Evolutionary conservation across 148 eudicot genomes (phyloP).

Genomic region (Polygonum maritimum): DNA sequence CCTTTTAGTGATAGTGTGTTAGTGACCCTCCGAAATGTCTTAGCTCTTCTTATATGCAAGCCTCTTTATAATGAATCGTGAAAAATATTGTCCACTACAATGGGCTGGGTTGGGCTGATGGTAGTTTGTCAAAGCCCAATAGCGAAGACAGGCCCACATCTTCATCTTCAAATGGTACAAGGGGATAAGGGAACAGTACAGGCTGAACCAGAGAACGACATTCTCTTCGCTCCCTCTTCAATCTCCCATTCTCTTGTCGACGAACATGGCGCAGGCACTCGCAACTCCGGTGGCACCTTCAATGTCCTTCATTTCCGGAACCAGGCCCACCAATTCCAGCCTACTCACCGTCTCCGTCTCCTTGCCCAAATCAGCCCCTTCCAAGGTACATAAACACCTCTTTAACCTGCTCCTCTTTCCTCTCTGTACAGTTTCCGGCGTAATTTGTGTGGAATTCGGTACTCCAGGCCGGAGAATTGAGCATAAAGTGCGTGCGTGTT

Average conservation of each 20-base stretch:
- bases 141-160: not conserved
- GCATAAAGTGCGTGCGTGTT: conserved; percentile 50
- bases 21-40: too few species aligned
- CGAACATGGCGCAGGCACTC: conserved; percentile 46
- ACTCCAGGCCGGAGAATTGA: conserved; percentile 23
- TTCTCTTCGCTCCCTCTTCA: not conserved
- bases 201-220: not conserved
- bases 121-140: not conserved
- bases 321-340: conserved; percentile 16
- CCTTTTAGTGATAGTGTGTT: too few species aligned
- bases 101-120: too few species aligned
- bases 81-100: too few species aligned
- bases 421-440: not conserved
- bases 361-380: conserved; percentile 27
- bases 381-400: conserved; percentile 27
- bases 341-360: conserved; percentile 18
- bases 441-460: not conserved
- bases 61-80: too few species aligned
- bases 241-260: not conserved
- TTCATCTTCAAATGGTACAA: not conserved
- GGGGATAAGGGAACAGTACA: conserved; percentile 3
- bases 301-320: conserved; percentile 32
- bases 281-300: conserved; percentile 46
- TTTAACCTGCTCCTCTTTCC: not conserved
- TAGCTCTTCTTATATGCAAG: too few species aligned